phyloP scores from a whole-genome alignment of 148 eudicot genomes.

The Vaccinium macrocarpon region DNA sequence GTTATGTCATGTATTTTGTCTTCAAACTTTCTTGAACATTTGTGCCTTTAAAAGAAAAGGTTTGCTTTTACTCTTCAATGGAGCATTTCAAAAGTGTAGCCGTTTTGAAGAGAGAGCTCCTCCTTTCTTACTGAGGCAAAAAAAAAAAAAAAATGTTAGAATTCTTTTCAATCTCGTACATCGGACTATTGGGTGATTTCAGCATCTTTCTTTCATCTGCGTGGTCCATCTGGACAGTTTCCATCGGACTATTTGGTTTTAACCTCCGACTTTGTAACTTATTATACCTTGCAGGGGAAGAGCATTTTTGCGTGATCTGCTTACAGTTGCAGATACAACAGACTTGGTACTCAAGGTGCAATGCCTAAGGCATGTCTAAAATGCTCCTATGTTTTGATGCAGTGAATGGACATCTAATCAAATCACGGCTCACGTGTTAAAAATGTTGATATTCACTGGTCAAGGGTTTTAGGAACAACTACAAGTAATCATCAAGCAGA shows the following conservation, averaged over 20 bases:
- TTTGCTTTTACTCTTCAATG: neutral
- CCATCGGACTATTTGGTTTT: slow-evolving; percentile 2
- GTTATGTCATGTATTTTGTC: neutral
- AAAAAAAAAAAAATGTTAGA: neutral
- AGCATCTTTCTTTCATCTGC: neutral
- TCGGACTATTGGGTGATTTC: neutral
- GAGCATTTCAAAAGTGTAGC: neutral
- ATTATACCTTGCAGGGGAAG: slow-evolving; percentile 14
- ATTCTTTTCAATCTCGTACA: neutral
- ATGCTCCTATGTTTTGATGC: neutral
- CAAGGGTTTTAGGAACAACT: neutral
- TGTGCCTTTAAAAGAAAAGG: neutral
- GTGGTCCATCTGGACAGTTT: neutral
- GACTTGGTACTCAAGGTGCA: slow-evolving; percentile 4
- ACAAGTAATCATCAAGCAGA: slow-evolving; percentile 13
- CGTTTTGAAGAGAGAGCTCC: neutral
- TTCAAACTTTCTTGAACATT: neutral
- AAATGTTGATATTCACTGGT: neutral
- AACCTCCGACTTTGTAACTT: neutral
- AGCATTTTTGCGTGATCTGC: slow-evolving; percentile 3
- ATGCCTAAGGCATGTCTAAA: neutral
- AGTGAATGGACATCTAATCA: neutral
- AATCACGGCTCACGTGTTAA: neutral
- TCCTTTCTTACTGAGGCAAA: neutral
- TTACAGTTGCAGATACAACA: slow-evolving; percentile 5